A percentile compares a stretch with the other conserved stretches of the same genome.
These are phyloP conservation scores for Arthrinium phaeospermum DNA, from an alignment of 2,329 filamentous ascomycete genomes.

Conservation along the genomic window DNA sequence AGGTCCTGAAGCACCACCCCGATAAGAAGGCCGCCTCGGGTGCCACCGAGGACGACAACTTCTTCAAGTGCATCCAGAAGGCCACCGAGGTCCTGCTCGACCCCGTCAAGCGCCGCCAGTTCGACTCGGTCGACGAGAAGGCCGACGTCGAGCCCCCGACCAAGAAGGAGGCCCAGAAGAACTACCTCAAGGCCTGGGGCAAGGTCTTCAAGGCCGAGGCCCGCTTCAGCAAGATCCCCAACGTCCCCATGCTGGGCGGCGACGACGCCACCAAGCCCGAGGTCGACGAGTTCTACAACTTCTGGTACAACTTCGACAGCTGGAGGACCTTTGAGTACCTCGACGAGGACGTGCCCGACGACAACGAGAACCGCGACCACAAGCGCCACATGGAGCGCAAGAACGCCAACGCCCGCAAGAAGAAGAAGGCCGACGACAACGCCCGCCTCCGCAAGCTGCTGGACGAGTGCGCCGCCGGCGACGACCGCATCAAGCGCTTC, in stretches of 20 bases:
- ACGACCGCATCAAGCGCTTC: slow-evolving; percentile 98
- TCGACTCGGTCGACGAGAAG: slow-evolving; percentile 93
- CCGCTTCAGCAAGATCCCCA: slow-evolving; percentile 90
- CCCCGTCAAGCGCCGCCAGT: slow-evolving; percentile 90
- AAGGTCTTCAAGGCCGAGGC: slow-evolving; percentile 89
- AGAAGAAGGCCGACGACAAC: slow-evolving; percentile 99
- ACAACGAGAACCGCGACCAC: slow-evolving; percentile 98
- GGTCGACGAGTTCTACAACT: slow-evolving; percentile 97
- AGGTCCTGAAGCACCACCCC: slow-evolving; percentile 98
- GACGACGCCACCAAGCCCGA: slow-evolving; percentile 86
- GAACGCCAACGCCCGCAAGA: slow-evolving; percentile 96
- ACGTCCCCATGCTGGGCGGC: slow-evolving; percentile 85
- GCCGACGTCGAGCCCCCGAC: slow-evolving; percentile 90
- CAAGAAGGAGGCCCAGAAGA: slow-evolving; percentile 88
- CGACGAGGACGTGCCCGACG: slow-evolving; percentile 97
- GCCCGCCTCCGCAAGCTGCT: slow-evolving; percentile 87
- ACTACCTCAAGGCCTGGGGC: slow-evolving; percentile 95
- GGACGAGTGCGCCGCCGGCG: slow-evolving; percentile 81
- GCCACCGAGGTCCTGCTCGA: slow-evolving; percentile 93
- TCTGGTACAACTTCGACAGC: slow-evolving; percentile 99
- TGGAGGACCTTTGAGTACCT: slow-evolving; percentile 98
- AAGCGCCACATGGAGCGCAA: slow-evolving; percentile 98
- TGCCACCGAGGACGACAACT: slow-evolving; percentile 88
- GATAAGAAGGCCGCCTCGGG: slow-evolving; percentile 97
- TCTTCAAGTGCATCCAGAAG: slow-evolving; percentile 99